phyloP scores from a whole-genome alignment of 2,329 filamentous ascomycete genomes.

The Calonectria montana region DNA sequence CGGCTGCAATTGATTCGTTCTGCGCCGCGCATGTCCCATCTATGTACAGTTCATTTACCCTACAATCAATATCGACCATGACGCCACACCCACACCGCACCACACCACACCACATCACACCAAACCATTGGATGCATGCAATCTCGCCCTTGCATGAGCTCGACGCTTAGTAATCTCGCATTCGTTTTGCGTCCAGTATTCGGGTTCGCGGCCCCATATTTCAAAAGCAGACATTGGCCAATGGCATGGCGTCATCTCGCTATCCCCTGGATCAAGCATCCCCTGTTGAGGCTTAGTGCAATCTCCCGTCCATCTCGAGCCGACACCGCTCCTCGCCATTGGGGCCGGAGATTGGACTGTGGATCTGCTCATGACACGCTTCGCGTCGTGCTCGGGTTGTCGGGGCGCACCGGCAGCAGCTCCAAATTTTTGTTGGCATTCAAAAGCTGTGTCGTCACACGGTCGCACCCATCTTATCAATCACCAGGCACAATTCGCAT shows the following conservation, averaged over 20 bases:
- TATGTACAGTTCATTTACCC: no score
- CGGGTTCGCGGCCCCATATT: not conserved
- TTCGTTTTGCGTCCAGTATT: not conserved
- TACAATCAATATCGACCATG: no score
- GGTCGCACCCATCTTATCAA: conserved; percentile 7
- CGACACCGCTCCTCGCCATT: not conserved
- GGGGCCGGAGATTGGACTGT: conserved; percentile 7
- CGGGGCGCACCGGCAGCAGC: not conserved
- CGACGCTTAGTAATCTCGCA: not conserved
- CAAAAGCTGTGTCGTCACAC: conserved; percentile 6
- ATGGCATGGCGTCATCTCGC: not conserved
- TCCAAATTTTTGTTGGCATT: conserved; percentile 4
- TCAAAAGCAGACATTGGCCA: not conserved
- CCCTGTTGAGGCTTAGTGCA: not conserved
- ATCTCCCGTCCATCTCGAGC: not conserved
- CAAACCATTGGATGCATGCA: no score
- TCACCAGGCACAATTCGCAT: not conserved
- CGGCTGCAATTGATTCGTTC: not conserved
- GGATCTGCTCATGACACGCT: not conserved
- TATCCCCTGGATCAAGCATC: not conserved
- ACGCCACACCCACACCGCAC: no score
- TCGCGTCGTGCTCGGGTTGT: conserved; percentile 8
- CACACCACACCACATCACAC: no score
- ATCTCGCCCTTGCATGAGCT: not conserved
- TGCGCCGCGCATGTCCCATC: no score